These are phyloP conservation scores for Stipa capillata DNA, from an alignment of 176 grass and related monocot species.

Conservation along the genomic window DNA sequence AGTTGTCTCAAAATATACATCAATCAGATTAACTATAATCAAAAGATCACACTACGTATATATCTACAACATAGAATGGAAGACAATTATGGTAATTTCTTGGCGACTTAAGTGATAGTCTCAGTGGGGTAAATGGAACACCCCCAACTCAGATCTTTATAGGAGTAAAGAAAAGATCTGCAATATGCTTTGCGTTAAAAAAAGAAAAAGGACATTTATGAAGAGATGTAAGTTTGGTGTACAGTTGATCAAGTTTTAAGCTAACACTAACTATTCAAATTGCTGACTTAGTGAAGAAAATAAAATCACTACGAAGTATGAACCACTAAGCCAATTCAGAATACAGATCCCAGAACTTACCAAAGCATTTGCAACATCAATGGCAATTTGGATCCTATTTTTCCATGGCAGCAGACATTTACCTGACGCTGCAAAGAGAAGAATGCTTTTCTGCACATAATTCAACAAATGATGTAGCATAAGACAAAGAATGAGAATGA, in stretches of 20 bases:
- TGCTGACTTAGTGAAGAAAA: neutral
- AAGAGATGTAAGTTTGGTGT: neutral
- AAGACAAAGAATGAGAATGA: constrained; percentile 15
- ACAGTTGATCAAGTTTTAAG: neutral
- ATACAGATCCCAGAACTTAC: constrained; percentile 26
- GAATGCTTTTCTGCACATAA: constrained; percentile 27
- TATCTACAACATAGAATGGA: no score
- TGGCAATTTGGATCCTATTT: constrained; percentile 84
- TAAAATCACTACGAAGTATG: neutral
- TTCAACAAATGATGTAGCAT: constrained; percentile 9
- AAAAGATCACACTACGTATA: no score
- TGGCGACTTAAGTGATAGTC: no score
- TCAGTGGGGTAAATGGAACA: no score
- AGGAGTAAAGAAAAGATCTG: no score
- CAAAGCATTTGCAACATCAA: constrained; percentile 93
- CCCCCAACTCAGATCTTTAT: no score
- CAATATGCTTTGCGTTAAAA: neutral
- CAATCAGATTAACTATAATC: no score
- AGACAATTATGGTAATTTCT: no score
- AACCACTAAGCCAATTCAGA: neutral
- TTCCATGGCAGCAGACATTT: constrained; percentile 69
- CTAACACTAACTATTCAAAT: neutral
- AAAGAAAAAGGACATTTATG: neutral
- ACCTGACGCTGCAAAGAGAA: constrained; percentile 47
- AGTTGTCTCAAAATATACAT: no score